phyloP scores from a whole-genome alignment of 495 filamentous ascomycete genomes.

The Lasiosphaeriaceae sp. region DNA sequence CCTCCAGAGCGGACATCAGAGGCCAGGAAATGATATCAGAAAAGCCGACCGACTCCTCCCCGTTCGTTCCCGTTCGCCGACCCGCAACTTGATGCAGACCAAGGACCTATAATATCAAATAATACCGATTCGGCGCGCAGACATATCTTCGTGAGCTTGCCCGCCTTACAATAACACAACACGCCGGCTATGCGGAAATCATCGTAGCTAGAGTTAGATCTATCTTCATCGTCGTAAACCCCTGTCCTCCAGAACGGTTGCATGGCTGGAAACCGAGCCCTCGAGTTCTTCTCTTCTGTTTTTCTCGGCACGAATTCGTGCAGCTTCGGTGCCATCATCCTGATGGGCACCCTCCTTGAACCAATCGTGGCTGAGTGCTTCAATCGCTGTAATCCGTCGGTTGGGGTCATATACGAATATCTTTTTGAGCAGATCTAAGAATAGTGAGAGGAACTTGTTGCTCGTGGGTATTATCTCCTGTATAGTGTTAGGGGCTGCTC shows the following conservation, averaged over 20 bases:
- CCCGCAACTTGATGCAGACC: slow-evolving; percentile 5
- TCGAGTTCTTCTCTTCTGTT: slow-evolving; percentile 24
- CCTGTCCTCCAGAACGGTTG: slow-evolving; percentile 4
- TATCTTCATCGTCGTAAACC: slow-evolving; percentile 2
- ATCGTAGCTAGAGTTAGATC: not conserved
- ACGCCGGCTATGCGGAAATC: slow-evolving; percentile 10
- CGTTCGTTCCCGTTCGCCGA: not conserved
- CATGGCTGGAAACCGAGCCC: slow-evolving; percentile 9
- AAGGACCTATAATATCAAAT: slow-evolving; percentile 12
- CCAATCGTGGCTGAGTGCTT: slow-evolving; percentile 90
- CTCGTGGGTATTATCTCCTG: slow-evolving; percentile 86
- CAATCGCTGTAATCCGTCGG: slow-evolving; percentile 83
- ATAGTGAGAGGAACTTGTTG: slow-evolving; percentile 74
- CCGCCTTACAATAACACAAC: slow-evolving; percentile 7
- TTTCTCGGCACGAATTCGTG: slow-evolving; percentile 62
- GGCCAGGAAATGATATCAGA: slow-evolving; percentile 5
- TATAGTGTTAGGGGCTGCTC: slow-evolving; percentile 25
- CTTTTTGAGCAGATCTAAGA: slow-evolving; percentile 79
- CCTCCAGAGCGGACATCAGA: slow-evolving; percentile 3
- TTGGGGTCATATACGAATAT: slow-evolving; percentile 97
- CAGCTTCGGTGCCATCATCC: slow-evolving; percentile 93
- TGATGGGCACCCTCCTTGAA: slow-evolving; percentile 75
- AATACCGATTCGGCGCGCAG: slow-evolving; percentile 11
- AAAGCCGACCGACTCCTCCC: slow-evolving; percentile 8
- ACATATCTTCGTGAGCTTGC: slow-evolving; percentile 17